These are phyloP conservation scores for Drosera spatulata DNA, from an alignment of 179 eudicot genomes.

Conservation along the genomic window DNA sequence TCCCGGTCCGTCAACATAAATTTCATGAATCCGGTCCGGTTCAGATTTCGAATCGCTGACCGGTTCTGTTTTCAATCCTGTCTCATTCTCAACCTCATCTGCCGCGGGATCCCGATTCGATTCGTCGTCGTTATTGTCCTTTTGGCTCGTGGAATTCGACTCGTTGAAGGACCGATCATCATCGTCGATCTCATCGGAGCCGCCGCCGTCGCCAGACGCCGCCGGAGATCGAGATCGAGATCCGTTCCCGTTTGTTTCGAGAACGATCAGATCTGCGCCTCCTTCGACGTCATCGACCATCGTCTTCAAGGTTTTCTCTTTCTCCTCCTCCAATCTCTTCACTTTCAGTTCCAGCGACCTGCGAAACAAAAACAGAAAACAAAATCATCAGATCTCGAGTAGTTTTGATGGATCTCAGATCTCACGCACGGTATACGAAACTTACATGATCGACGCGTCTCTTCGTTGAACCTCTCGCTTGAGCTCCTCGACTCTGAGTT, in stretches of 20 bases:
- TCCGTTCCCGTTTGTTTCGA: conserved; percentile 10
- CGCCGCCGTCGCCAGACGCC: conserved; percentile 3
- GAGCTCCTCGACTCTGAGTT: conserved; percentile 61
- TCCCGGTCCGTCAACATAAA: conserved; percentile 6
- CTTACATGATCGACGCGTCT: conserved; percentile 79
- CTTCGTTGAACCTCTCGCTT: conserved; percentile 50
- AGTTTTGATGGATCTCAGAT: no score
- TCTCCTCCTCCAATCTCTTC: conserved; percentile 70
- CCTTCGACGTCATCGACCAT: conserved; percentile 7
- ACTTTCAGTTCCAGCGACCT: conserved; percentile 82
- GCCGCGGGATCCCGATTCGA: no score
- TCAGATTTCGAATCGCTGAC: conserved; percentile 9
- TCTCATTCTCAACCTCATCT: no score
- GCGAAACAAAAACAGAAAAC: background rate
- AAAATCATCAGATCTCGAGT: background rate
- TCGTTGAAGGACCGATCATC: conserved; percentile 27
- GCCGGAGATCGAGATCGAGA: conserved; percentile 10
- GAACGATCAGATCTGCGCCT: conserved; percentile 14
- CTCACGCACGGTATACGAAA: background rate
- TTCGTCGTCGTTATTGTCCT: conserved; percentile 8
- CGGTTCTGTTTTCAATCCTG: conserved; percentile 9
- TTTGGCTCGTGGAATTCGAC: conserved; percentile 26
- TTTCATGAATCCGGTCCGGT: conserved; percentile 11
- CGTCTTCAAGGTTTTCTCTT: conserved; percentile 19
- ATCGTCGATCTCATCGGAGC: conserved; percentile 14